These are phyloP conservation scores for Balakata baccata DNA, from an alignment of 345 rosid genomes.

Conservation along the genomic window DNA sequence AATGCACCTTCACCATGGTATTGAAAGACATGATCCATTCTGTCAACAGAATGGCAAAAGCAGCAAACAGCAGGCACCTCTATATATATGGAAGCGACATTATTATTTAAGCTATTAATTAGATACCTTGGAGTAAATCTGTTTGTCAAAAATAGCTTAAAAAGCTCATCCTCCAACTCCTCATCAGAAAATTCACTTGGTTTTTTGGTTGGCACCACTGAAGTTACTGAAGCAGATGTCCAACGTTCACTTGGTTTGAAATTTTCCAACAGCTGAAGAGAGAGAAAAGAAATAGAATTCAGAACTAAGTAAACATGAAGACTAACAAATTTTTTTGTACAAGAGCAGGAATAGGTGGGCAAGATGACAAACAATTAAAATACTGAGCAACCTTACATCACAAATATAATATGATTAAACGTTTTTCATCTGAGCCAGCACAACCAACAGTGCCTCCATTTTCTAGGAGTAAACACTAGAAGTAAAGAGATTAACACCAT, in stretches of 20 bases:
- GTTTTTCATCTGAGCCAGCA: too few relatives aligned
- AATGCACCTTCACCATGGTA: not conserved
- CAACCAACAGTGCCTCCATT: too few relatives aligned
- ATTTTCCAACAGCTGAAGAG: constrained; percentile 56
- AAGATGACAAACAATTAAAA: too few relatives aligned
- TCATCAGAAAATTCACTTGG: constrained; percentile 45
- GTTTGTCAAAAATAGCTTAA: constrained; percentile 44
- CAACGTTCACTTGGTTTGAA: constrained; percentile 56
- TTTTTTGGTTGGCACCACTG: constrained; percentile 13
- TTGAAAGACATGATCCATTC: not conserved
- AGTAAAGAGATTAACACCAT: too few relatives aligned
- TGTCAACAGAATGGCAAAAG: not conserved
- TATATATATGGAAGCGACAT: not conserved
- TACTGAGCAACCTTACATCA: too few relatives aligned
- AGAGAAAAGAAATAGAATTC: constrained; percentile 16
- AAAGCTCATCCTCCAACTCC: constrained; percentile 59
- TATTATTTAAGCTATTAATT: not conserved
- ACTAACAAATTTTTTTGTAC: not conserved
- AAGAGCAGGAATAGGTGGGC: too few relatives aligned
- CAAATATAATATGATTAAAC: too few relatives aligned
- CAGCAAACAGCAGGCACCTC: not conserved
- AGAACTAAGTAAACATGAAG: not conserved
- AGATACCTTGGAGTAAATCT: constrained; percentile 62
- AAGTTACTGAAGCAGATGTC: constrained; percentile 36
- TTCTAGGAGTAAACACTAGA: too few relatives aligned